These are phyloP conservation scores for Monilinia polystroma DNA, from an alignment of 2,329 filamentous ascomycete species.

Conservation along the genomic window DNA sequence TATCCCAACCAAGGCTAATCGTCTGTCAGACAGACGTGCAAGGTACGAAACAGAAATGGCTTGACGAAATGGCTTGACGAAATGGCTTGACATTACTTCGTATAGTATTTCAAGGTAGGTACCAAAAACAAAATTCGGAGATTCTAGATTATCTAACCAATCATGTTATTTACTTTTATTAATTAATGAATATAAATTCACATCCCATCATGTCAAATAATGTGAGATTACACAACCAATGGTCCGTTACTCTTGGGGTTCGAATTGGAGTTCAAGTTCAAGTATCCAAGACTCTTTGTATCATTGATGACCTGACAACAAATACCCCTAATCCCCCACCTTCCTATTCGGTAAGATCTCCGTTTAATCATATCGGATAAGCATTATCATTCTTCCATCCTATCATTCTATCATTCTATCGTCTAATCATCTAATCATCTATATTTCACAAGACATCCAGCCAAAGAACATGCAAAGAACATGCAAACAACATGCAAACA, in stretches of 20 bases:
- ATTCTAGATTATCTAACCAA: not conserved
- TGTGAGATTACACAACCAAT: not conserved
- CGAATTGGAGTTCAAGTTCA: too few relatives aligned
- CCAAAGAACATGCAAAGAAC: too few relatives aligned
- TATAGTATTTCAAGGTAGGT: not conserved
- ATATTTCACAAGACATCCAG: too few relatives aligned
- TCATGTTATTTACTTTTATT: constrained; percentile 1
- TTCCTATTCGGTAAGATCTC: constrained; percentile 9
- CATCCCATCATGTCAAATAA: not conserved
- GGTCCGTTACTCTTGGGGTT: too few relatives aligned
- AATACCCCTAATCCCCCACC: constrained; percentile 7
- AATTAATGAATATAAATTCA: not conserved
- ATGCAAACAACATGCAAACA: too few relatives aligned
- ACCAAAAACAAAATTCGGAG: not conserved
- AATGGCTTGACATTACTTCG: not conserved
- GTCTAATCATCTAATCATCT: too few relatives aligned
- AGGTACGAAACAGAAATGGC: constrained; percentile 3
- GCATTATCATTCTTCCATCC: constrained; percentile 7
- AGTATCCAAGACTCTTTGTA: too few relatives aligned
- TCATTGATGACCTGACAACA: not conserved
- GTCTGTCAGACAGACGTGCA: not conserved
- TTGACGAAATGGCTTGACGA: not conserved
- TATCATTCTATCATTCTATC: too few relatives aligned
- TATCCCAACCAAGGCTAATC: not conserved
- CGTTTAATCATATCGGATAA: not conserved